Base-by-base conservation (phyloP, 805 yeast species). In the Blastobotrys terrestris region DNA sequence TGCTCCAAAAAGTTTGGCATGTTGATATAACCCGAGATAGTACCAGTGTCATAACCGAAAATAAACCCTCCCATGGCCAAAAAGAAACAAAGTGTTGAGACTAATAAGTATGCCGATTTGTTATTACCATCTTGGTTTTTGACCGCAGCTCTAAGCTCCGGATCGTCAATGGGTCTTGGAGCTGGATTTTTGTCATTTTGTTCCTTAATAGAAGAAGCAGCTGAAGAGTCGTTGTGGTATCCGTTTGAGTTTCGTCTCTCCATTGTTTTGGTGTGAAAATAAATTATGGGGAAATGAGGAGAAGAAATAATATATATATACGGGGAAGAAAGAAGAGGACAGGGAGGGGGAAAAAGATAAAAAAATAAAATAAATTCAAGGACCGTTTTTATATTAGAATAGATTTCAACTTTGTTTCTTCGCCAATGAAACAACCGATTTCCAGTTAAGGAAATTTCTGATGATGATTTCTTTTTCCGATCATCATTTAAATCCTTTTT, bases 21-120 rank as follows among this genome's bases (percentile, higher is more conserved):
- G 66, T 79, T 79, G 51, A 81, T 80, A 60, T 79, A 80, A 51
- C 85, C 85, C 3, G 85, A 79, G 63, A 81, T 79, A 55, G 85
- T 81, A 68, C 85, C 86, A 39, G 85, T 81, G 66, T 81, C 86
- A 72, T 81, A 81, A 52, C 86, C 86, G 59, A 80, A 81, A 44
- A 80, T 82, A 60, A 77, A 80, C 48, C 85, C 85, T 65, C 85
- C 85, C 59, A 80, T 79, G 22, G 84, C 84, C 50, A 79, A 76
- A 58, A 79, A 63, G 18, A 73, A 60, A 67, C 88, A 81, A 26
- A 67, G 70, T 49, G 63, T 43, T 7, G 57, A 46, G 19, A 58
- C 61, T 14, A 39, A n/a, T 3, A 49, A 22, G 40, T 35, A 19
- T 13, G 26, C 45, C n/a, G 15, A 19, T 35, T 18, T 31, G 35